Percentiles rank a stretch among this genome's conserved stretches.
Conservation (phyloP, 495 filamentous ascomycete species). For the Tuber indicum region DNA sequence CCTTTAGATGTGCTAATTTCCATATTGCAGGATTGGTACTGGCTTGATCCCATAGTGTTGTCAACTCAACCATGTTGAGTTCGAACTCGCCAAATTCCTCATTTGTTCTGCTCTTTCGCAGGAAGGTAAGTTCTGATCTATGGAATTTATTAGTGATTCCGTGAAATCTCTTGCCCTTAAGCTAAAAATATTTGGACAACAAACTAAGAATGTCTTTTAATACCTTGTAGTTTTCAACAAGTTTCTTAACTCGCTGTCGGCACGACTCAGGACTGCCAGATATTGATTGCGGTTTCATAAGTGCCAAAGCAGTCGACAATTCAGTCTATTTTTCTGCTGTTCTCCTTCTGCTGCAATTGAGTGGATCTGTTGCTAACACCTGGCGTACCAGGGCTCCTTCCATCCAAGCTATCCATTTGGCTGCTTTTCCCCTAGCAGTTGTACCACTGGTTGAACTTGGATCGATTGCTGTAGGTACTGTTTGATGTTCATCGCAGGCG, state of each 20-base stretch:
- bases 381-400: not conserved
- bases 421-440: not conserved
- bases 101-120: not conserved
- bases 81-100: not conserved
- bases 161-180: no score
- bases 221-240: not conserved
- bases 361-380: not conserved
- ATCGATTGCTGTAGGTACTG: not conserved
- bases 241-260: not conserved
- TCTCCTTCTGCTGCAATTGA: not conserved
- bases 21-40: not conserved
- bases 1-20: not conserved
- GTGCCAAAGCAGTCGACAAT: accelerated
- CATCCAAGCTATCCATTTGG: not conserved
- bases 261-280: not conserved
- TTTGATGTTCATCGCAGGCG: not conserved
- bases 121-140: not conserved
- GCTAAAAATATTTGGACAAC: no score
- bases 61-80: not conserved
- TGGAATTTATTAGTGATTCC: not conserved
- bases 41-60: not conserved
- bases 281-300: not conserved
- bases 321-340: not conserved
- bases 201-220: not conserved
- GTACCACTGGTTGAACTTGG: not conserved